phyloP scores from a whole-genome alignment of 352 stramenopile species.

The Pythium coloratum region DNA sequence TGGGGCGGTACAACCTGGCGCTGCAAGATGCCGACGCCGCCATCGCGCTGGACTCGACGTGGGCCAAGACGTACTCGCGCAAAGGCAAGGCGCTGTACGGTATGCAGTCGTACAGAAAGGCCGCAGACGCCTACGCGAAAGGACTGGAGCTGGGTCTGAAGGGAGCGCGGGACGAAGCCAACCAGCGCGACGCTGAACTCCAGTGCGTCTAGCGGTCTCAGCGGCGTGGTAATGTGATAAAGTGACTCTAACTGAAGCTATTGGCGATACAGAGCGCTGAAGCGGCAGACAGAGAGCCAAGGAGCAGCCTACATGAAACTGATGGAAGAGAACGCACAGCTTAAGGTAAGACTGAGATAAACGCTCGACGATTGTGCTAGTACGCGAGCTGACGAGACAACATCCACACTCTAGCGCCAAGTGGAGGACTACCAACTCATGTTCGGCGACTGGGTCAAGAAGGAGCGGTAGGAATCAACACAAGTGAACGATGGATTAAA shows the following conservation, averaged over 20 bases:
- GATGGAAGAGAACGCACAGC: slow-evolving; percentile 71
- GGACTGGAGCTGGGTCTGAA: slow-evolving; percentile 73
- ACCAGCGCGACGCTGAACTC: slow-evolving; percentile 71
- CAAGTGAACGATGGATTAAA: background rate
- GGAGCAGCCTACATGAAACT: slow-evolving; percentile 70
- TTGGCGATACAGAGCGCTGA: slow-evolving; percentile 47
- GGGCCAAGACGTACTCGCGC: slow-evolving; percentile 55
- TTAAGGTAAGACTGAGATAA: slow-evolving; percentile 43
- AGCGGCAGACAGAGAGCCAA: slow-evolving; percentile 66
- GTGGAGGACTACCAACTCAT: slow-evolving; percentile 78
- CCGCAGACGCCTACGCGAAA: slow-evolving; percentile 73
- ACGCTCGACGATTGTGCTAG: background rate
- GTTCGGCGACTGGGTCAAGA: slow-evolving; percentile 85
- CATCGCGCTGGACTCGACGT: slow-evolving; percentile 62
- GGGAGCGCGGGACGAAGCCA: slow-evolving; percentile 58
- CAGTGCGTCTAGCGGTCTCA: slow-evolving; percentile 38
- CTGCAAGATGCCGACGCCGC: slow-evolving; percentile 57
- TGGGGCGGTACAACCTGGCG: slow-evolving; percentile 52
- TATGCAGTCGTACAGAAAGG: slow-evolving; percentile 57
- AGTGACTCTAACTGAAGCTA: background rate
- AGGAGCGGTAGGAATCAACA: slow-evolving; percentile 47
- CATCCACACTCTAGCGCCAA: slow-evolving; percentile 38
- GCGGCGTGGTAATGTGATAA: background rate
- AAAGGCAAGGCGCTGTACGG: slow-evolving; percentile 83
- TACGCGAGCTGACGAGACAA: background rate